Conservation (phyloP, 2,329 filamentous ascomycete species). For the Hortaea sp. region DNA sequence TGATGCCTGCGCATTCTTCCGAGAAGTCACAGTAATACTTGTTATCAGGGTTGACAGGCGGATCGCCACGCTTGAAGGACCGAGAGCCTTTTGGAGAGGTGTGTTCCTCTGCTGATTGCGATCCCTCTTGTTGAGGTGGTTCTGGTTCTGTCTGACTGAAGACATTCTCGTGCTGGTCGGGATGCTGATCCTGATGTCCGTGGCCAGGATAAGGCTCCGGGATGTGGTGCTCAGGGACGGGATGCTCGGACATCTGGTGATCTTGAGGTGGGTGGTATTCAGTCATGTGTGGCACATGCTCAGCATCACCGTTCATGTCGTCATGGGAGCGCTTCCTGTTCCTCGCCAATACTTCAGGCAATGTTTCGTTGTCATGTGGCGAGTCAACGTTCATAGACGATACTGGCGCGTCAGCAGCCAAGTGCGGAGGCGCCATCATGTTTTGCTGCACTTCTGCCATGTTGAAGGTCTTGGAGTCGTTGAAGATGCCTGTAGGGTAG, state of each 20-base stretch:
- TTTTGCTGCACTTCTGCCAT: not conserved
- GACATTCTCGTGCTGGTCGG: not conserved
- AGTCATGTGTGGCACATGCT: not conserved
- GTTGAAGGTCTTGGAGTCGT: not conserved
- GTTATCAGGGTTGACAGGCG: constrained; percentile 56
- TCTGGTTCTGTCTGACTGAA: constrained; percentile 4
- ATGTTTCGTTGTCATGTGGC: constrained; percentile 11
- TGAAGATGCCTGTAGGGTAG: not conserved
- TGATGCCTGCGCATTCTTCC: constrained; percentile 56
- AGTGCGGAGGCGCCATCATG: constrained; percentile 5
- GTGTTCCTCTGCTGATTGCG: constrained; percentile 1
- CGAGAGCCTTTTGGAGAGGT: constrained; percentile 11
- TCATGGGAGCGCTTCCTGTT: constrained; percentile 20
- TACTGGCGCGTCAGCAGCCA: constrained; percentile 9
- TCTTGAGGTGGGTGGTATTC: constrained; percentile 7
- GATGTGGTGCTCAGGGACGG: constrained; percentile 2
- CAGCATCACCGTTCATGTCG: constrained; percentile 12
- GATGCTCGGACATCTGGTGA: constrained; percentile 7
- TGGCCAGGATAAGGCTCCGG: not conserved
- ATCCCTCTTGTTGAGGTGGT: constrained; percentile 6
- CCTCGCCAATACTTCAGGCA: constrained; percentile 13
- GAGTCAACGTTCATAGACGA: constrained; percentile 17
- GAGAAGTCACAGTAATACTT: constrained; percentile 64
- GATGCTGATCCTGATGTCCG: not conserved
- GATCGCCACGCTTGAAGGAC: constrained; percentile 33